These are phyloP conservation scores for Paraphoma chrysanthemicola DNA, from an alignment of 2,329 filamentous ascomycete genomes.

Conservation along the genomic window DNA sequence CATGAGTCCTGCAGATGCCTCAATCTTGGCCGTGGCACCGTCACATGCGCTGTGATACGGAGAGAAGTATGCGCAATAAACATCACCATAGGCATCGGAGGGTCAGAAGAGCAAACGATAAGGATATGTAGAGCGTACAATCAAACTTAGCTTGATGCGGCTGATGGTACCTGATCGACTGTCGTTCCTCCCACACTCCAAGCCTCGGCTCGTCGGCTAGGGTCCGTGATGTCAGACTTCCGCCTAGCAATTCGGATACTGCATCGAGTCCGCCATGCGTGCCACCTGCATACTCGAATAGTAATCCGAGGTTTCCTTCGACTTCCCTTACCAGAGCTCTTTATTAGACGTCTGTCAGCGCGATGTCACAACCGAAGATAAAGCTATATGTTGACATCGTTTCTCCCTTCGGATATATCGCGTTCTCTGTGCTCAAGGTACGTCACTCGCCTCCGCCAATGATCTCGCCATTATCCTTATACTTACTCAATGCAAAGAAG, in stretches of 20 bases:
- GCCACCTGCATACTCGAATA: neutral
- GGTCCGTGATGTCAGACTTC: constrained; percentile 5
- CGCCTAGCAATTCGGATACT: neutral
- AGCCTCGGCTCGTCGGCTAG: constrained; percentile 5
- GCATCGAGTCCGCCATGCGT: neutral
- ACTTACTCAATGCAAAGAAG: constrained; percentile 50
- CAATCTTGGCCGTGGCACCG: no score
- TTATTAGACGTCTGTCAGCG: neutral
- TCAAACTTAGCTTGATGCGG: neutral
- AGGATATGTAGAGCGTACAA: no score
- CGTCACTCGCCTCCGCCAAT: constrained; percentile 21
- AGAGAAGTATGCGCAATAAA: no score
- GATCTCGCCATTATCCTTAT: neutral
- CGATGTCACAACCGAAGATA: constrained; percentile 58
- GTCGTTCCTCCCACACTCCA: constrained; percentile 1
- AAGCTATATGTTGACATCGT: constrained; percentile 67
- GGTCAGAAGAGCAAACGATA: no score
- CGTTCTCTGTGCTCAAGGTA: constrained; percentile 63
- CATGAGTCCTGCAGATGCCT: neutral
- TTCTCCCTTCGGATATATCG: constrained; percentile 67
- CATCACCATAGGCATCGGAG: no score
- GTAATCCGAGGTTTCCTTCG: neutral
- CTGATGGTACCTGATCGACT: neutral
- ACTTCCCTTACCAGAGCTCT: no score
- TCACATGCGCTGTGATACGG: no score